A percentile compares a stretch with the other conserved stretches of the same genome.
Evolutionary conservation across 2,329 filamentous ascomycete species (phyloP).

Genomic region (Chaetomiaceae sp.): DNA sequence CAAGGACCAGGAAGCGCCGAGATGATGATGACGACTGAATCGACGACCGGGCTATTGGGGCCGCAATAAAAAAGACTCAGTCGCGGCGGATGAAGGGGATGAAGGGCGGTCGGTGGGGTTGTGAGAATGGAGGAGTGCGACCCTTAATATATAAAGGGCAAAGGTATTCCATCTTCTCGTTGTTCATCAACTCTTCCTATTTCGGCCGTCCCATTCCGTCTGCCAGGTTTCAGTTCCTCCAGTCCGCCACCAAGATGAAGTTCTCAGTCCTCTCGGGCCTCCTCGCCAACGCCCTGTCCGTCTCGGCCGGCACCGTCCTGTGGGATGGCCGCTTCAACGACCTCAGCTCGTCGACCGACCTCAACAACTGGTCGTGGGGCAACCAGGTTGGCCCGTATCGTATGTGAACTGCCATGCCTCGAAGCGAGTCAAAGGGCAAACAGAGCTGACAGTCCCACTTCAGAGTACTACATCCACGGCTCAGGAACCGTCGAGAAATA

Average conservation of each 20-base stretch:
- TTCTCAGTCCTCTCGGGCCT: conserved; percentile 21
- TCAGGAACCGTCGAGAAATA: conserved; percentile 51
- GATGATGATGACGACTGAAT: not conserved
- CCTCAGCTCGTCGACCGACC: conserved; percentile 47
- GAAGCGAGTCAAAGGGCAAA: too few relatives aligned
- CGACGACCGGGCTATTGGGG: not conserved
- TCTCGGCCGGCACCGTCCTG: conserved; percentile 27
- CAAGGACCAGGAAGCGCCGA: not conserved
- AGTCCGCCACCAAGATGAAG: conserved; percentile 23
- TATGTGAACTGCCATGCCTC: not conserved
- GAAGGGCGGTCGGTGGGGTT: not conserved
- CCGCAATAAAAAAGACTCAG: too few relatives aligned
- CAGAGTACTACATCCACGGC: conserved; percentile 70
- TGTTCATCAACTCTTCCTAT: too few relatives aligned
- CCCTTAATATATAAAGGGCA: too few relatives aligned
- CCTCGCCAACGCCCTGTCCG: conserved; percentile 20
- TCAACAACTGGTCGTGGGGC: conserved; percentile 60
- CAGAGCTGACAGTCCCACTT: not conserved
- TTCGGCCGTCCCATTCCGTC: not conserved
- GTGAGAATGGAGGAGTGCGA: too few relatives aligned
- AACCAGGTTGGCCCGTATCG: conserved; percentile 64
- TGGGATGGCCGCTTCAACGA: conserved; percentile 67
- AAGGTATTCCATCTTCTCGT: too few relatives aligned
- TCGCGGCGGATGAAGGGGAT: not conserved
- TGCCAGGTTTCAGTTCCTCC: not conserved